phyloP scores from a whole-genome alignment of 129 eudicot genomes.

The carrot (Daucus carota) region DH1_v3.0 NC_030384.2:21621001-21621500 shows the following conservation, averaged over 20 bases:
- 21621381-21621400: slow-evolving; percentile 91
- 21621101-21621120: no score
- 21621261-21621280: background rate
- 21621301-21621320: background rate
- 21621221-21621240: background rate
- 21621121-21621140: no score
- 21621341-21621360: background rate
- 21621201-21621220: background rate
- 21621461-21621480: slow-evolving; percentile 81
- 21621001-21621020: no score
- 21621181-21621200: background rate
- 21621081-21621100: no score
- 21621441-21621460: slow-evolving; percentile 98
- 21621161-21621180: background rate
- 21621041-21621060: no score
- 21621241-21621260: background rate
- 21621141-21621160: no score
- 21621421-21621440: slow-evolving; percentile 76
- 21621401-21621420: slow-evolving; percentile 98
- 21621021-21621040: no score
- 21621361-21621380: slow-evolving; percentile 50
- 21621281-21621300: background rate
- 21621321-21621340: background rate
- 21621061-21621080: no score
- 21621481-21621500: slow-evolving; percentile 83